These are phyloP conservation scores for Diplodia mutila DNA, from an alignment of 2,329 filamentous ascomycete species.

Conservation along the genomic window DNA sequence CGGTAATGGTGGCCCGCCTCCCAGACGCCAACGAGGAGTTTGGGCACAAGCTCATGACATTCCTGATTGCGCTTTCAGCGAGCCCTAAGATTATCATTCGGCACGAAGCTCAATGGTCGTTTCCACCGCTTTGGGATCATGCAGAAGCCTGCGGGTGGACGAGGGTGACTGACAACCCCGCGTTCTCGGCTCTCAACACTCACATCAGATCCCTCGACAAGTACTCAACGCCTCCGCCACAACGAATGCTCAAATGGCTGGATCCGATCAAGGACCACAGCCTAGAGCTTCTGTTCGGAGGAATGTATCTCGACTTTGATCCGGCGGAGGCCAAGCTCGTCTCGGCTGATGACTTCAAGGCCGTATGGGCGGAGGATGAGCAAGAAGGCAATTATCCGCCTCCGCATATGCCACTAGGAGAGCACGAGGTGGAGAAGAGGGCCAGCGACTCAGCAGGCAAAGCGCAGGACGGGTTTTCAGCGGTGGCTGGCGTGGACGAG, in stretches of 20 bases:
- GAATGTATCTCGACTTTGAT: slow-evolving; percentile 50
- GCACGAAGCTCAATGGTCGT: slow-evolving; percentile 57
- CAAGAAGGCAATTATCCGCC: slow-evolving; percentile 28
- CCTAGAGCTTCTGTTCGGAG: slow-evolving; percentile 50
- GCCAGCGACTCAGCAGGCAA: not conserved
- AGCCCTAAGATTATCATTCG: slow-evolving; percentile 58
- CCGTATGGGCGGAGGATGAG: slow-evolving; percentile 38
- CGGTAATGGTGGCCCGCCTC: slow-evolving; percentile 46
- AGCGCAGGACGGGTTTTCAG: not conserved
- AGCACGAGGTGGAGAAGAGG: not conserved
- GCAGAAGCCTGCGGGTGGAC: slow-evolving; percentile 43
- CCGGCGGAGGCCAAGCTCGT: slow-evolving; percentile 45
- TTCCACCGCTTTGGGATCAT: slow-evolving; percentile 50
- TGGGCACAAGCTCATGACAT: slow-evolving; percentile 44
- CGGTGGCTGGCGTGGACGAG: not conserved
- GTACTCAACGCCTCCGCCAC: slow-evolving; percentile 45
- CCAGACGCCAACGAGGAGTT: slow-evolving; percentile 44
- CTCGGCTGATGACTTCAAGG: slow-evolving; percentile 45
- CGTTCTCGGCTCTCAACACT: slow-evolving; percentile 47
- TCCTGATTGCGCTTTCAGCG: slow-evolving; percentile 49
- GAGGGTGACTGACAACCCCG: slow-evolving; percentile 43
- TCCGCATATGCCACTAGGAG: slow-evolving; percentile 40
- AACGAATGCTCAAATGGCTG: slow-evolving; percentile 45
- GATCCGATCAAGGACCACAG: slow-evolving; percentile 50
- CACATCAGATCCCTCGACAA: slow-evolving; percentile 51